phyloP scores from a whole-genome alignment of 768 basidiomycete species.

The Tricholoma hemisulphureum region DNA sequence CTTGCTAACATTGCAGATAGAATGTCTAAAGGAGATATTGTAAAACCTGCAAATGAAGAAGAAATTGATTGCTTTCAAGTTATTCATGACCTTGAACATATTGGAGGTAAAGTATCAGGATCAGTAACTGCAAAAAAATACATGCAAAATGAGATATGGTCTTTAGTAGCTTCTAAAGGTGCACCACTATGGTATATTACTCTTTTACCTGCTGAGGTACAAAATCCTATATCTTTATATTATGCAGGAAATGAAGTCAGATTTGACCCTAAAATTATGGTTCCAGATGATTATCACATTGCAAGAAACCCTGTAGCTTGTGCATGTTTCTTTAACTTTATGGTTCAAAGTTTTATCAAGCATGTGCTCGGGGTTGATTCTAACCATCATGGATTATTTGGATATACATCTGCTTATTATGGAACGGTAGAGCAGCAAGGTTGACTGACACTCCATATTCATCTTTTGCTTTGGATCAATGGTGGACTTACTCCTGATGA shows the following conservation, averaged over 20 bases:
- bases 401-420: slow-evolving; percentile 28
- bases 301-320: slow-evolving; percentile 1
- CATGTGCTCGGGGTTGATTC: slow-evolving; percentile 18
- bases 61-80: slow-evolving; percentile 37
- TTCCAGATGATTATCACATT: not conserved
- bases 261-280: slow-evolving; percentile 17
- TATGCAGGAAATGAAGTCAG: slow-evolving; percentile 24
- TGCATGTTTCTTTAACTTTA: slow-evolving; percentile 3
- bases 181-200: slow-evolving; percentile 37
- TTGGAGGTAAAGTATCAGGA: slow-evolving; percentile 30
- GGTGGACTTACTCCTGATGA: slow-evolving; percentile 30
- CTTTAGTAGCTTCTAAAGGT: slow-evolving; percentile 19
- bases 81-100: slow-evolving; percentile 32
- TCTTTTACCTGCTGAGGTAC: slow-evolving; percentile 27
- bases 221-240: slow-evolving; percentile 34
- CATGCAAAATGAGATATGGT: slow-evolving; percentile 33
- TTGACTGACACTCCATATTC: slow-evolving; percentile 26
- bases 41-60: slow-evolving; percentile 24
- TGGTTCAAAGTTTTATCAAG: slow-evolving; percentile 2
- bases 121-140: slow-evolving; percentile 28
- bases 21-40: slow-evolving; percentile 22
- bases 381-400: slow-evolving; percentile 25
- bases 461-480: slow-evolving; percentile 33
- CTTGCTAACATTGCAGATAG: slow-evolving; percentile 18
- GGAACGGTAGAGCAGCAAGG: slow-evolving; percentile 38